phyloP scores from a whole-genome alignment of 352 stramenopile species.

The Phytophthora podocarpi region DNA sequence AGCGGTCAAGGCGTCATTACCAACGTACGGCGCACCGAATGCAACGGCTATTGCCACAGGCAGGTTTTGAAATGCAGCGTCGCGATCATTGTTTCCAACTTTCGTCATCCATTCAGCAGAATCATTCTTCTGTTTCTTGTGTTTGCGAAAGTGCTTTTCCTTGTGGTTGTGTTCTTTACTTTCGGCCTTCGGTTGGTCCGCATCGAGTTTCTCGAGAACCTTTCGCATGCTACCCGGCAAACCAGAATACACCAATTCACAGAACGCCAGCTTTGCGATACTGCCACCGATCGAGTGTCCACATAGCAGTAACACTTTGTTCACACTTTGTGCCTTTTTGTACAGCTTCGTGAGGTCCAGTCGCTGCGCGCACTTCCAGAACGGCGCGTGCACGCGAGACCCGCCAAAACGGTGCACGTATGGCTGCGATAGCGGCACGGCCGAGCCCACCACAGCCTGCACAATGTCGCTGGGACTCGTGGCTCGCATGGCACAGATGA shows the following conservation, averaged over 20 bases:
- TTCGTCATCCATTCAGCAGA: constrained; percentile 21
- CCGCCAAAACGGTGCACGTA: constrained; percentile 77
- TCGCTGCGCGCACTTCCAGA: constrained; percentile 70
- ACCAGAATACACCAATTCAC: constrained; percentile 68
- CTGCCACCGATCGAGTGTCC: constrained; percentile 81
- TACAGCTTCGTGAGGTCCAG: constrained; percentile 55
- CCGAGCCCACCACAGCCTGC: constrained; percentile 67
- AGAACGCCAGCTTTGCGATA: constrained; percentile 75
- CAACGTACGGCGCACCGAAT: constrained; percentile 75
- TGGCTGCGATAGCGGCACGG: constrained; percentile 63
- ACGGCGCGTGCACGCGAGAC: constrained; percentile 70
- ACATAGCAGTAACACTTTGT: constrained; percentile 74
- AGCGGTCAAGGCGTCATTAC: constrained; percentile 48
- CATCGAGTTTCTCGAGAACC: constrained; percentile 57
- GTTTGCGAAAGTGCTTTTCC: constrained; percentile 28
- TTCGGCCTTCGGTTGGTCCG: constrained; percentile 38
- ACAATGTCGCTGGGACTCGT: constrained; percentile 65
- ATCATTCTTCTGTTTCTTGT: constrained; percentile 30
- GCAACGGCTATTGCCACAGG: constrained; percentile 62
- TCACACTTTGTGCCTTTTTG: constrained; percentile 32
- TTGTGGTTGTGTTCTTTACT: constrained; percentile 28
- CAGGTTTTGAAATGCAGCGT: constrained; percentile 19
- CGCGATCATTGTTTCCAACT: constrained; percentile 17
- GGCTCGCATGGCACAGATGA: constrained; percentile 73
- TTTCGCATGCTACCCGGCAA: constrained; percentile 46